Base-by-base conservation (phyloP, 2,329 filamentous ascomycete species). In the Nemania serpens region DNA sequence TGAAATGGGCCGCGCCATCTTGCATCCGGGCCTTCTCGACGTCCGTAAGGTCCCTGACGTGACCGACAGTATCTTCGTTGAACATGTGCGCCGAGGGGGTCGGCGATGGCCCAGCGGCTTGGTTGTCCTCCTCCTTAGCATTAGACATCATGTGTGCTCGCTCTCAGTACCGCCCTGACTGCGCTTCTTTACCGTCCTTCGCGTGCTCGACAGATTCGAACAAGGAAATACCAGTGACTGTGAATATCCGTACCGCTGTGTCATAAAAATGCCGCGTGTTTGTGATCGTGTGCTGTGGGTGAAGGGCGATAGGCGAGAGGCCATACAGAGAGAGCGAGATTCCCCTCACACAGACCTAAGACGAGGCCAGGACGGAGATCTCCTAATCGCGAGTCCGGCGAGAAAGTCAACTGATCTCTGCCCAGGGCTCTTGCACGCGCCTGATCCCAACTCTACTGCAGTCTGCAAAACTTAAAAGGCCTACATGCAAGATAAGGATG, bases 1-100 rank as follows among this genome's bases (percentile, higher is more conserved):
- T 74, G 70, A 84, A 85, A 57, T 82, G 77, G 13, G 78, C 79
- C 50, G 75, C 70, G 57, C 81, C 82, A 66, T 79, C 70, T 6
- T 75, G 75, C 12, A 75, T 74, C 69, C 80, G 82, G 63, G 79
- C 76, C 71, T 79, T 78, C 71, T 83, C 81, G 42, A 78, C 66
- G 63, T 82, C 79, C 58, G 70, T 68, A 51, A 74, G 67, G 53
- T 76, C 79, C 61, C 69, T 67, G 41, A 74, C 69, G 66, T 76
- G 70, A 48, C 73, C 73, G 36, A 73, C 67, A 5, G 64, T 65
- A 48, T 73, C 70, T 37, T 62, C 67, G 25, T 68, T 59, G 10
- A 67, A 70, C 12, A 58, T 47, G 15, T 61, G 13, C 34, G 58
- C 59, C 1, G 51, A 53, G 37, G 62, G 53, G 20, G 64, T 56